phyloP scores from a whole-genome alignment of 441 rosid genomes.

The Adansonia grandidieri region DNA sequence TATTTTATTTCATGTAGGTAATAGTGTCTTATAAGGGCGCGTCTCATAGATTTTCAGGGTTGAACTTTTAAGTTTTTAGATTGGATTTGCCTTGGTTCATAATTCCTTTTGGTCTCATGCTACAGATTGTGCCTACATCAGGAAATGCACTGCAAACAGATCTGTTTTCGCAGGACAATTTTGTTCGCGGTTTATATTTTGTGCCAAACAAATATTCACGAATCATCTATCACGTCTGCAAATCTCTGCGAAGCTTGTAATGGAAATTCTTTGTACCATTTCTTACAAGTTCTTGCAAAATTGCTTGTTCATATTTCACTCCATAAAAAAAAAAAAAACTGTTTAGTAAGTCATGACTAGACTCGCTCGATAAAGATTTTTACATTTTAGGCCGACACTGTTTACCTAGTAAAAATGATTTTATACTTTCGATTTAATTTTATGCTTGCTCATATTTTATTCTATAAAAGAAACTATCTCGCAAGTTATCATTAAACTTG shows the following conservation, averaged over 20 bases:
- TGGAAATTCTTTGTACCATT: background rate
- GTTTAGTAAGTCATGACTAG: too few species aligned
- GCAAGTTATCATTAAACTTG: too few species aligned
- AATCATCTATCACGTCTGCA: background rate
- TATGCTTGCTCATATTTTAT: too few species aligned
- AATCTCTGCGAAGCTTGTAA: background rate
- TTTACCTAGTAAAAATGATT: too few species aligned
- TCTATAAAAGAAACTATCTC: too few species aligned
- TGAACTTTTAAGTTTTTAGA: conserved; percentile 1
- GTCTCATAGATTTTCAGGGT: background rate
- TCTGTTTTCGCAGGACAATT: background rate
- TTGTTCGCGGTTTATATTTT: background rate
- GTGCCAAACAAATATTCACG: background rate
- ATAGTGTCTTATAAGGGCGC: background rate
- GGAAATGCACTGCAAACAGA: background rate
- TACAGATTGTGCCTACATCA: background rate
- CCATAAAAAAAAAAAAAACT: too few species aligned
- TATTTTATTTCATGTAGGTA: background rate
- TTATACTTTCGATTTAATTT: too few species aligned
- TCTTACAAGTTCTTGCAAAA: background rate
- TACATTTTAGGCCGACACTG: too few species aligned
- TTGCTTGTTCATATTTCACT: background rate
- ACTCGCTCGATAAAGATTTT: too few species aligned
- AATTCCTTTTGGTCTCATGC: background rate
- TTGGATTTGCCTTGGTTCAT: background rate